Evolutionary conservation across 306 rosid species (phyloP).

Genomic region (Pueraria montana): DNA sequence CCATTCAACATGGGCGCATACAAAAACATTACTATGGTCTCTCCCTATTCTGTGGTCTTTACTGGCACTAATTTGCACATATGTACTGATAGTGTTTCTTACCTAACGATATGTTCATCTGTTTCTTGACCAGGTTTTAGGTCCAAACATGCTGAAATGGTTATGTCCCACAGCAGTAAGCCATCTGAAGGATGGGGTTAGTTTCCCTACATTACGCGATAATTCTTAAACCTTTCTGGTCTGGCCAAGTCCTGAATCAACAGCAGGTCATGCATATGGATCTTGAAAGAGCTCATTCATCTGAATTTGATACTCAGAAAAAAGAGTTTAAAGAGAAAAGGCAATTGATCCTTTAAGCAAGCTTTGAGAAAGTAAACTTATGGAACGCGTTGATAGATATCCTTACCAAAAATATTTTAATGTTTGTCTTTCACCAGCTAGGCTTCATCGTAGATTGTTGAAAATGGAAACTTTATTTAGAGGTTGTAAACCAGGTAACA

Average conservation of each 20-base stretch:
- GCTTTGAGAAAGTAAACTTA: slow-evolving; percentile 29
- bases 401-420: slow-evolving; percentile 24
- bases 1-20: slow-evolving; percentile 69
- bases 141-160: slow-evolving; percentile 88
- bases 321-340: slow-evolving; percentile 8
- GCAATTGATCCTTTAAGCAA: slow-evolving; percentile 36
- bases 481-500: slow-evolving; percentile 44
- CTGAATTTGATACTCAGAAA: slow-evolving; percentile 18
- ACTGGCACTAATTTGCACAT: slow-evolving; percentile 25
- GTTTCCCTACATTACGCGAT: slow-evolving; percentile 72
- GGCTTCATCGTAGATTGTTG: slow-evolving; percentile 17
- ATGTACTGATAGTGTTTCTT: slow-evolving; percentile 23
- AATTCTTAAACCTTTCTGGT: slow-evolving; percentile 48
- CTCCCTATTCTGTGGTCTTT: slow-evolving; percentile 42
- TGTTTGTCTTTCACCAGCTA: slow-evolving; percentile 33
- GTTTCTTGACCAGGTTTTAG: slow-evolving; percentile 70
- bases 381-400: slow-evolving; percentile 20
- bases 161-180: slow-evolving; percentile 75
- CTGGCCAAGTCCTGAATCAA: slow-evolving; percentile 35
- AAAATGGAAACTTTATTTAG: slow-evolving; percentile 36
- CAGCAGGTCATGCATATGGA: slow-evolving; percentile 23
- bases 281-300: slow-evolving; percentile 41
- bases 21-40: slow-evolving; percentile 79
- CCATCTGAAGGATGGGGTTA: slow-evolving; percentile 85
- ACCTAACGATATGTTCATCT: slow-evolving; percentile 35